phyloP scores from a whole-genome alignment of 441 rosid species.

The Pelargonium cotyledonis region DNA sequence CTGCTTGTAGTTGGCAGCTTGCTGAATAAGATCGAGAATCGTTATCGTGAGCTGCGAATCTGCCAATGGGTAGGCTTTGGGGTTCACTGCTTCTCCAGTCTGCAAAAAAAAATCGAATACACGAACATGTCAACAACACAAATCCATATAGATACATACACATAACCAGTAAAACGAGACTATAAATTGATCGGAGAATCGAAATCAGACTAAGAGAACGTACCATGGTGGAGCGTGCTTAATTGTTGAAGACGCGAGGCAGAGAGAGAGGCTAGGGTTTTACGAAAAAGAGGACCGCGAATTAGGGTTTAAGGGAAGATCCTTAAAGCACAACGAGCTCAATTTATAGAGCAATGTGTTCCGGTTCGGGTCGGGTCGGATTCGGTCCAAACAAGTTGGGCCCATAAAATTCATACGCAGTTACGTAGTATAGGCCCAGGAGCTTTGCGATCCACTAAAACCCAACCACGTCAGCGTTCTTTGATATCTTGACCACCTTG shows the following conservation, averaged over 20 bases:
- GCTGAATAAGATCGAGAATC: constrained; percentile 85
- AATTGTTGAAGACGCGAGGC: background rate
- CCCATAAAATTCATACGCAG: too few species aligned
- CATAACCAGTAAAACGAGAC: background rate
- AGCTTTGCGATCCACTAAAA: too few species aligned
- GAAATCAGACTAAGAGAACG: background rate
- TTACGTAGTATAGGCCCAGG: too few species aligned
- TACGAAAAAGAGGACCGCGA: background rate
- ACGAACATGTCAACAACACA: background rate
- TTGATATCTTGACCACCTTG: too few species aligned
- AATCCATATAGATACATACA: background rate
- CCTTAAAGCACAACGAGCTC: background rate
- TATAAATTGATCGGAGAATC: background rate
- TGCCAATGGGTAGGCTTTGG: constrained; percentile 86
- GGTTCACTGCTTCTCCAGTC: constrained; percentile 49
- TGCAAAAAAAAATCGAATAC: constrained; percentile 17
- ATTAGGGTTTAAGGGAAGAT: background rate
- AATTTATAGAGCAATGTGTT: background rate
- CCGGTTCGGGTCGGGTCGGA: background rate
- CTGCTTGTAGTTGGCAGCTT: constrained; percentile 90
- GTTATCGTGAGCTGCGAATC: constrained; percentile 69
- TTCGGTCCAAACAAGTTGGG: too few species aligned
- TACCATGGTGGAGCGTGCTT: background rate
- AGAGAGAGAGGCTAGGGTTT: background rate
- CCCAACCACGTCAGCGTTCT: too few species aligned